These are phyloP conservation scores for Nyctanthes arbortristis DNA, from an alignment of 257 asterid genomes.

Conservation along the genomic window DNA sequence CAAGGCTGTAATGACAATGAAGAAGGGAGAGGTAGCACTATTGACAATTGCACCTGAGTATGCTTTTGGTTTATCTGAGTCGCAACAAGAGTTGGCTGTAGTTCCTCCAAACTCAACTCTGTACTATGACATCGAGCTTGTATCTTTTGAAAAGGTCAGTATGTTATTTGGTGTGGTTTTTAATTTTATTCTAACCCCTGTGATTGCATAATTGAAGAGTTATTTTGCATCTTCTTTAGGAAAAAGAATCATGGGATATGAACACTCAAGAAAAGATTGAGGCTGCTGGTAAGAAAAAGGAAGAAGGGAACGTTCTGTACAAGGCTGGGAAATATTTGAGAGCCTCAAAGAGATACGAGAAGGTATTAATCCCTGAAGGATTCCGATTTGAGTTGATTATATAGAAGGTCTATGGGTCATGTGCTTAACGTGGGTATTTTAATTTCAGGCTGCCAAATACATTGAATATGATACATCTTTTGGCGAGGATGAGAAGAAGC, in stretches of 20 bases:
- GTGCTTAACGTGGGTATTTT: conserved; percentile 7
- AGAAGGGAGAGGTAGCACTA: conserved; percentile 60
- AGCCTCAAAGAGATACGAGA: conserved; percentile 73
- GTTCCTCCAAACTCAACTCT: conserved; percentile 71
- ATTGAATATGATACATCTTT: conserved; percentile 43
- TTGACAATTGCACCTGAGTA: conserved; percentile 63
- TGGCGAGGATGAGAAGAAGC: conserved; percentile 53
- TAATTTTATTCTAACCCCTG: neutral
- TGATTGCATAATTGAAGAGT: neutral
- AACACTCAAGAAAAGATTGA: conserved; percentile 58
- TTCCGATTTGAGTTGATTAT: neutral
- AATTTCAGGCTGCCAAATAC: conserved; percentile 63
- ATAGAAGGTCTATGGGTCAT: neutral
- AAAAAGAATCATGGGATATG: conserved; percentile 83
- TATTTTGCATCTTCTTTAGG: conserved; percentile 34
- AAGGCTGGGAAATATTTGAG: conserved; percentile 60
- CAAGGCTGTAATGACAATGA: conserved; percentile 59
- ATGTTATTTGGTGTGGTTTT: neutral
- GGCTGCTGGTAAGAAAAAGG: conserved; percentile 72
- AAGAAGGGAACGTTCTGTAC: conserved; percentile 63
- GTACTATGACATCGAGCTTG: conserved; percentile 59
- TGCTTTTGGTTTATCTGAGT: conserved; percentile 58
- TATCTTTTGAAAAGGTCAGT: conserved; percentile 62
- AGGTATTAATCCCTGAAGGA: conserved; percentile 29
- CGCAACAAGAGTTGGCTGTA: conserved; percentile 52